phyloP scores from a whole-genome alignment of 2,329 filamentous ascomycete genomes.

The Rasamsonia emersonii region DNA sequence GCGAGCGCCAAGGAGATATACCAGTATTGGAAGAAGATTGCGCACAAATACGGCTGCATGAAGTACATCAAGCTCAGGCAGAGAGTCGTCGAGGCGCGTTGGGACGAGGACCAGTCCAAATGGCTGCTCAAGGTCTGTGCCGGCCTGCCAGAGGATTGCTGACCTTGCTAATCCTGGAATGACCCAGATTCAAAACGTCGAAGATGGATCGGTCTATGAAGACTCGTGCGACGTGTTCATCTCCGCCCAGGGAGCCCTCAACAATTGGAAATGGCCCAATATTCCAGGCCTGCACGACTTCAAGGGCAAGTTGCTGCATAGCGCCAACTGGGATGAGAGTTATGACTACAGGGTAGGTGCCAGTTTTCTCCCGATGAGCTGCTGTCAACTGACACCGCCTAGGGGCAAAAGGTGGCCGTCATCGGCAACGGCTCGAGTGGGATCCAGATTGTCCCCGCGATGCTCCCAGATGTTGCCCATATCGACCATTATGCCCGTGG shows the following conservation, averaged over 20 bases:
- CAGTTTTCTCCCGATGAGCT: background rate
- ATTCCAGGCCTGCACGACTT: conserved; percentile 37
- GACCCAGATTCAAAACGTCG: conserved; percentile 8
- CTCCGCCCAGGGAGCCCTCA: conserved; percentile 22
- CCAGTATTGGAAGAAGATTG: conserved; percentile 19
- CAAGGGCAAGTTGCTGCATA: conserved; percentile 32
- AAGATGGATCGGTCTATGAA: conserved; percentile 5
- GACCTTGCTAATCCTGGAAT: too few relatives aligned
- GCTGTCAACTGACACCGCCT: background rate
- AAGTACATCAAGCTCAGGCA: conserved; percentile 19
- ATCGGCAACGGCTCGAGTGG: conserved; percentile 23
- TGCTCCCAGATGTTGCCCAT: conserved; percentile 15
- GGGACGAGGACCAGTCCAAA: conserved; percentile 19
- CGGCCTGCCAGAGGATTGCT: too few relatives aligned
- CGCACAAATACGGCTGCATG: conserved; percentile 15
- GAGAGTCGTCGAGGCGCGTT: conserved; percentile 17
- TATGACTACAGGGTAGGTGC: conserved; percentile 12
- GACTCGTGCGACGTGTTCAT: conserved; percentile 18
- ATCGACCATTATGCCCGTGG: conserved; percentile 9
- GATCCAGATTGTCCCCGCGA: conserved; percentile 24
- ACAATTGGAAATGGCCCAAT: conserved; percentile 33
- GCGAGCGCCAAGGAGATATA: conserved; percentile 18
- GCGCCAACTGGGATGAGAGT: conserved; percentile 27
- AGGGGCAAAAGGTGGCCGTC: conserved; percentile 19
- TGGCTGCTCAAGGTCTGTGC: conserved; percentile 22